A percentile compares a stretch with the other conserved stretches of the same genome.
Conservation (phyloP, 2,329 filamentous ascomycete species). For the Microsporum ferrugineum region DNA sequence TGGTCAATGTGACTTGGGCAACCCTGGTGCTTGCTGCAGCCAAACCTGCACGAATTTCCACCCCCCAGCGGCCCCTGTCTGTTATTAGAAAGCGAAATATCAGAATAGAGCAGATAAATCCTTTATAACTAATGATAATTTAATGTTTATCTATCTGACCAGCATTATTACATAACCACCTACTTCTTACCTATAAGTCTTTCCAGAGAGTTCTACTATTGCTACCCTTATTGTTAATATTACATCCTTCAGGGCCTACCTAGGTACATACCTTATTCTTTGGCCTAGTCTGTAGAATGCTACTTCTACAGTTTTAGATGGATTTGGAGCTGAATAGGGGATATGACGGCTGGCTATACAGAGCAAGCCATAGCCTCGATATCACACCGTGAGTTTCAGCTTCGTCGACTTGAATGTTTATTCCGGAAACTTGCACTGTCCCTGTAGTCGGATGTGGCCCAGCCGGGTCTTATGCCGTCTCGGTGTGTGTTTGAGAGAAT, state of each 20-base stretch:
- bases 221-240: too few species aligned
- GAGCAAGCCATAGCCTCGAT: background rate
- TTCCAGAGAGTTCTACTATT: too few species aligned
- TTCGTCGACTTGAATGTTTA: constrained; percentile 1
- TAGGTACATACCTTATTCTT: too few species aligned
- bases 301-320: too few species aligned
- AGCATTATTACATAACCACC: too few species aligned
- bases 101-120: background rate
- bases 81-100: background rate
- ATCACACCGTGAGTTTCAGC: background rate
- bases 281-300: too few species aligned
- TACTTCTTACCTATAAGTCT: too few species aligned
- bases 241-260: too few species aligned
- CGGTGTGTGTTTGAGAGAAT: constrained; percentile 36
- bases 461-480: constrained; percentile 37
- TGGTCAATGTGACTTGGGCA: background rate
- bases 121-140: background rate
- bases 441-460: constrained; percentile 39
- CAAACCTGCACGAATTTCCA: background rate
- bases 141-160: background rate
- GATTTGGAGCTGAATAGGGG: background rate
- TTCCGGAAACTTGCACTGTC: constrained; percentile 25
- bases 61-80: background rate
- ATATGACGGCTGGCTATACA: background rate
- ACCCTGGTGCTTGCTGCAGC: background rate